Percentiles rank a stretch among this genome's conserved stretches.
These are phyloP conservation scores for Trichoderma gracile DNA, from an alignment of 2,329 filamentous ascomycete genomes.

Conservation along the genomic window DNA sequence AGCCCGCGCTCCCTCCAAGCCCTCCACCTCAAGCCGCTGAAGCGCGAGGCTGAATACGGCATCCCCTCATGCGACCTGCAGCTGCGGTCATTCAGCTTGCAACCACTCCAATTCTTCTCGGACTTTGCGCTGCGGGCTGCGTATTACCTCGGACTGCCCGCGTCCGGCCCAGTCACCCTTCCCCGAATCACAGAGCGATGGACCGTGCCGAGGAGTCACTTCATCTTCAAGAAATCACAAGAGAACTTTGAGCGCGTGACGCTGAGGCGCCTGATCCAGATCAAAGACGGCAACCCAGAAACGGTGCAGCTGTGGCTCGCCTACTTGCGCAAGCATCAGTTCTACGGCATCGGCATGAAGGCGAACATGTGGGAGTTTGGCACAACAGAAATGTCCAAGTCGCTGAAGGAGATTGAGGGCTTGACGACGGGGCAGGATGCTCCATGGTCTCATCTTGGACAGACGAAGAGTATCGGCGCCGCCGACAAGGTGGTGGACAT, in stretches of 20 bases:
- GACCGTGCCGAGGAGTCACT: conserved; percentile 86
- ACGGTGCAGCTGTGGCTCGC: conserved; percentile 89
- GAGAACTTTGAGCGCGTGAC: conserved; percentile 97
- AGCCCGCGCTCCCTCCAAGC: conserved; percentile 81
- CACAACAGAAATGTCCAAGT: conserved; percentile 51
- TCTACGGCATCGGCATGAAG: conserved; percentile 98
- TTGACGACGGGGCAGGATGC: conserved; percentile 43
- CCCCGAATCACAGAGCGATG: conserved; percentile 87
- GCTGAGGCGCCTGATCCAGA: conserved; percentile 80
- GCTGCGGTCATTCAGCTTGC: conserved; percentile 84
- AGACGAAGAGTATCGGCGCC: conserved; percentile 51
- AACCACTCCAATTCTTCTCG: conserved; percentile 89
- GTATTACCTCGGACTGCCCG: conserved; percentile 87
- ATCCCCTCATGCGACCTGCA: conserved; percentile 89
- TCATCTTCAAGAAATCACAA: conserved; percentile 96
- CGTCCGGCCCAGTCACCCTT: conserved; percentile 80
- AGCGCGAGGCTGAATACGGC: conserved; percentile 70
- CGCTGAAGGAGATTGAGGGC: conserved; percentile 27
- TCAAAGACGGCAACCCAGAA: conserved; percentile 87
- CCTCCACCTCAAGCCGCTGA: conserved; percentile 80
- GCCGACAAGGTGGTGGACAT: conserved; percentile 60
- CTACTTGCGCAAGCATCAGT: conserved; percentile 87
- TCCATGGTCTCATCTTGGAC: conserved; percentile 58
- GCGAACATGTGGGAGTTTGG: conserved; percentile 93
- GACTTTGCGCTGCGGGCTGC: conserved; percentile 94